Percentiles rank a stretch among this genome's conserved stretches.
These are phyloP conservation scores for Heliamphora pulchella DNA, from an alignment of 179 eudicot species.

Conservation along the genomic window DNA sequence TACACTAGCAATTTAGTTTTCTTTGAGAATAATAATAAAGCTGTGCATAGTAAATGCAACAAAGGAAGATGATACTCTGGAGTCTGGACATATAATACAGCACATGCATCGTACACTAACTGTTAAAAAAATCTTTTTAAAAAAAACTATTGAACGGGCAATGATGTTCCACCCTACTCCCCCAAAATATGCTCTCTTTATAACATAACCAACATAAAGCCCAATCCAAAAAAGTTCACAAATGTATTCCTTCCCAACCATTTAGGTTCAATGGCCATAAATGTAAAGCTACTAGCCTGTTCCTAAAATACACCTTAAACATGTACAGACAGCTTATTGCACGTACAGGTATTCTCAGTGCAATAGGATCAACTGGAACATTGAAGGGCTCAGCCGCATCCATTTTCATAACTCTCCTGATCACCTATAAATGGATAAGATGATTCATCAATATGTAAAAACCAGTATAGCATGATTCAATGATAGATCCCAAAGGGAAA, in stretches of 20 bases:
- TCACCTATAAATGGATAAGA: slow-evolving; percentile 35
- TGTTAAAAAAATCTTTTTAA: too few species aligned
- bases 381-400: slow-evolving; percentile 93
- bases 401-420: slow-evolving; percentile 82
- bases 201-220: slow-evolving; percentile 1
- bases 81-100: neutral
- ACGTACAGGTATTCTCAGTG: slow-evolving; percentile 84
- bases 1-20: neutral
- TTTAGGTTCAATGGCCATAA: neutral
- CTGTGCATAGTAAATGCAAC: neutral
- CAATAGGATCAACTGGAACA: slow-evolving; percentile 72
- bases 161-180: neutral
- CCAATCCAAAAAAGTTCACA: neutral
- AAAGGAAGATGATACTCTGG: neutral
- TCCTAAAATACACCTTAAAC: slow-evolving; percentile 4
- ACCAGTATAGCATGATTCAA: neutral
- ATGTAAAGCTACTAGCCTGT: neutral
- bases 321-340: neutral
- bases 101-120: too few species aligned
- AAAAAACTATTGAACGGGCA: neutral
- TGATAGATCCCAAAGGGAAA: neutral
- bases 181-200: neutral
- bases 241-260: neutral
- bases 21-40: neutral
- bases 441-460: neutral